Evolutionary conservation across 305 asterid species (phyloP).

Genomic region (Solanum hybrid): DNA sequence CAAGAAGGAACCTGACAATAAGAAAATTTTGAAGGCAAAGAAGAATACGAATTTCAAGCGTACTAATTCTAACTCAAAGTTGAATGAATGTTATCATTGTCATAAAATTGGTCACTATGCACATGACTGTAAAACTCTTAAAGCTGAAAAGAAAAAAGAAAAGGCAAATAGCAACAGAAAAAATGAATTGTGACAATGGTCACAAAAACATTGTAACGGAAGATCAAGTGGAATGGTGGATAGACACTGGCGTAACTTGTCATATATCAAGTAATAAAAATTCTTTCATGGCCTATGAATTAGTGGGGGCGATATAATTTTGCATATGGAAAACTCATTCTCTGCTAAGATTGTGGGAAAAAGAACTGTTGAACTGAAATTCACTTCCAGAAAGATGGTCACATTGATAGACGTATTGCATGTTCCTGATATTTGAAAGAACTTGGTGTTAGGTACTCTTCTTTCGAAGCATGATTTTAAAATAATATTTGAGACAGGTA

Average conservation of each 20-base stretch:
- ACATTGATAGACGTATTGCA: background rate
- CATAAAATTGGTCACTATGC: background rate
- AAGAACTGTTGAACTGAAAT: background rate
- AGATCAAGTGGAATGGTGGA: background rate
- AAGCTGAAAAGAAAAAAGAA: no score
- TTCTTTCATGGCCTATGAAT: background rate
- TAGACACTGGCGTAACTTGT: background rate
- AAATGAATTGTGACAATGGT: background rate
- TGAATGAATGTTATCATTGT: background rate
- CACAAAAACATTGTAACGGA: no score
- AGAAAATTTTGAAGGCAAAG: background rate
- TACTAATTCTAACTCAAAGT: no score
- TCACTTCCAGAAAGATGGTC: background rate
- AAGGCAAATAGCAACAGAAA: no score
- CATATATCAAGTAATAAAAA: background rate
- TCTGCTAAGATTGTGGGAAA: background rate
- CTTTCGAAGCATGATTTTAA: background rate
- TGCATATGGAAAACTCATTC: background rate
- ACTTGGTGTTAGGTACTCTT: background rate
- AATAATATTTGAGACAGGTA: background rate
- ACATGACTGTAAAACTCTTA: background rate
- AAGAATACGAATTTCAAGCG: background rate
- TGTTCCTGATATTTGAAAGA: background rate
- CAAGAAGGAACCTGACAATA: background rate
- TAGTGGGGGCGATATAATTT: background rate